Base-by-base conservation (phyloP, 768 basidiomycete genomes). In the Mycena vitilis region DNA sequence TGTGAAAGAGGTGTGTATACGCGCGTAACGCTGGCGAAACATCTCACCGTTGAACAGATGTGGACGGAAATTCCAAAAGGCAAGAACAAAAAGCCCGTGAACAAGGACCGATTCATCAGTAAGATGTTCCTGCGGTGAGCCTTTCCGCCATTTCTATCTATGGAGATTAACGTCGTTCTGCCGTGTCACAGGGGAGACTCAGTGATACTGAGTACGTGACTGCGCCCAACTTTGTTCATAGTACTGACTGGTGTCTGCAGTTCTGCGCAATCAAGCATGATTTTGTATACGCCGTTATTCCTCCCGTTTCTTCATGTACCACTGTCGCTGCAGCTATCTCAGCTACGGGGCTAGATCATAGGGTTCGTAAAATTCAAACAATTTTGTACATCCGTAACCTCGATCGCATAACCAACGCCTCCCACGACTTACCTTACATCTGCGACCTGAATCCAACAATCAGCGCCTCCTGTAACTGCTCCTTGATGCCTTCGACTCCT, bases 101-200 rank as follows among this genome's bases (percentile, higher is more conserved):
- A 99, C 85, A 99, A 99, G 82, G 98, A 99, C 81, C 88, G 98
- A 55, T 99, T 99, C 84, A 97, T 99, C 79, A 97, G 95, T 79
- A 99, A 99, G 83, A 97, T 99, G 95, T 99, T 97, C 81, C 82
- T 99, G 69, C 88, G 95, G 94, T 93, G 75, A 59, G 89, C 79
- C 38, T 55, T 48, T 63, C 38, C 44, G 25, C 57, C 13, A 25
- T 52, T 40, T 36, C 63, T 49, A 52, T 53, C 53, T 47, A 44
- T 66, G 44, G 23, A 47, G 45, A 68, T 37, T 63, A 65, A 12
- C 60, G 60, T 66, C 15, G 56, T 47, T 63, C 42, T 60, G 58
- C 49, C 57, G 11, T 40, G 62, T 70, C 53, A 34, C 73, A 95
- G 96, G 53, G 98, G 98, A 25, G 97, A 99, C 80, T 99, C 97